Percentiles rank a stretch among this genome's conserved stretches.
These are phyloP conservation scores for Choricystis sp. DNA, from an alignment of 139 green algal genomes.

Conservation along the genomic window DNA sequence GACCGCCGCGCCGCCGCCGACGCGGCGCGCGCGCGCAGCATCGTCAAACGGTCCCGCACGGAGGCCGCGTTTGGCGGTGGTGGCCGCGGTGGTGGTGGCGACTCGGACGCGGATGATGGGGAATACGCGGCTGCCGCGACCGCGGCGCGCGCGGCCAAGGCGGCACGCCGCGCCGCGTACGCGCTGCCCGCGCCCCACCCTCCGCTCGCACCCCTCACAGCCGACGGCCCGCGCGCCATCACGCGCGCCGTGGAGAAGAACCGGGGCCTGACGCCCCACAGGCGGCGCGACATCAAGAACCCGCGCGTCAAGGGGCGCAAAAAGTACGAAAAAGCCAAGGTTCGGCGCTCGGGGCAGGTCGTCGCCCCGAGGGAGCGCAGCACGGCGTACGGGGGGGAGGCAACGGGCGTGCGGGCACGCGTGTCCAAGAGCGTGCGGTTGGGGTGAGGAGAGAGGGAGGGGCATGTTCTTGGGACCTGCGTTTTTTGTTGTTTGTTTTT, in stretches of 20 bases:
- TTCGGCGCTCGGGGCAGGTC: slow-evolving; percentile 77
- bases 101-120: not conserved
- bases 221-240: slow-evolving; percentile 36
- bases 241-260: slow-evolving; percentile 82
- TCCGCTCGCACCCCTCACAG: slow-evolving; percentile 32
- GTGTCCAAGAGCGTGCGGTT: slow-evolving; percentile 53
- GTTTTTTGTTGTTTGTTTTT: too few species aligned
- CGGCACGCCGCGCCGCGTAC: slow-evolving; percentile 3
- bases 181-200: slow-evolving; percentile 14
- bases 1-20: slow-evolving; percentile 58
- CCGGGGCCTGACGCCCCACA: slow-evolving; percentile 85
- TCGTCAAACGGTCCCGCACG: slow-evolving; percentile 4
- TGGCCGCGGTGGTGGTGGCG: too few species aligned
- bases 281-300: slow-evolving; percentile 86
- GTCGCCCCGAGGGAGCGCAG: slow-evolving; percentile 30
- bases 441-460: too few species aligned
- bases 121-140: slow-evolving; percentile 13
- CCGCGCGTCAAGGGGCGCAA: slow-evolving; percentile 60
- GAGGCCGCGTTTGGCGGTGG: too few species aligned
- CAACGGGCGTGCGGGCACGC: slow-evolving; percentile 82
- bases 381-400: slow-evolving; percentile 73
- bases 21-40: slow-evolving; percentile 17
- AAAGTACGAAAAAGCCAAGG: slow-evolving; percentile 63
- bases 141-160: slow-evolving; percentile 35
- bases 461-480: too few species aligned